phyloP scores from a whole-genome alignment of 352 stramenopile species.

The Globisporangium carolinianum region DNA sequence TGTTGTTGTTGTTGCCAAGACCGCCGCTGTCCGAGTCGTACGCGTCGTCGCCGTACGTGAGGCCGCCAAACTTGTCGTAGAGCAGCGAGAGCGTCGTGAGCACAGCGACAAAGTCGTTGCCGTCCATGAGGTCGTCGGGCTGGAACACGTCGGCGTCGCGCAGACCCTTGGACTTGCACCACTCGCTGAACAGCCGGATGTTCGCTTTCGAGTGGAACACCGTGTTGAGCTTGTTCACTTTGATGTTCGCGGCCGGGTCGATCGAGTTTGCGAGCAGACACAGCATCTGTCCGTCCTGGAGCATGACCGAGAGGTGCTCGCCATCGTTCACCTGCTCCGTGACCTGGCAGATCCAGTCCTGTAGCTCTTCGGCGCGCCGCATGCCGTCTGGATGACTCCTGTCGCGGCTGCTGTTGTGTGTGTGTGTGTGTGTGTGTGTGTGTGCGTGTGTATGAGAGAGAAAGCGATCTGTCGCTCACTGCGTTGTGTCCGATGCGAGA shows the following conservation, averaged over 20 bases:
- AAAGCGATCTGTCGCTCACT: neutral
- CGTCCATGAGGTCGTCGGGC: slow-evolving; percentile 69
- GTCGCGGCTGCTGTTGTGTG: neutral
- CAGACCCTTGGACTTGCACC: slow-evolving; percentile 64
- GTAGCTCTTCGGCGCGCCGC: slow-evolving; percentile 71
- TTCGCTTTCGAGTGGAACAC: slow-evolving; percentile 86
- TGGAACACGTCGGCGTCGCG: slow-evolving; percentile 72
- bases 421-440: neutral
- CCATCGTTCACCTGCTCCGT: slow-evolving; percentile 60
- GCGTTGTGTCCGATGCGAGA: neutral
- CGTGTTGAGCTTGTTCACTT: slow-evolving; percentile 86
- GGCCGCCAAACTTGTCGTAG: slow-evolving; percentile 72
- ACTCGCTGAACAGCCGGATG: slow-evolving; percentile 76
- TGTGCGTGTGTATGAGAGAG: neutral
- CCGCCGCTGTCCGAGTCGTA: slow-evolving; percentile 37
- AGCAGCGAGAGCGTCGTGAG: slow-evolving; percentile 77
- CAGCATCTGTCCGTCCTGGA: slow-evolving; percentile 82
- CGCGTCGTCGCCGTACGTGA: slow-evolving; percentile 35
- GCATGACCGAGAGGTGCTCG: slow-evolving; percentile 75
- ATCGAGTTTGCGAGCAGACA: slow-evolving; percentile 81
- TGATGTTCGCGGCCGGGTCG: slow-evolving; percentile 64
- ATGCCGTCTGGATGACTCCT: slow-evolving; percentile 14
- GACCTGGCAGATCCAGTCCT: slow-evolving; percentile 81
- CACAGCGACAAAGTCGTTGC: slow-evolving; percentile 50
- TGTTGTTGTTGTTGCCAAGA: neutral